A percentile compares a stretch with the other conserved stretches of the same genome.
phyloP scores from a whole-genome alignment of 768 basidiomycete genomes.

The Fomitopsis serialis region DNA sequence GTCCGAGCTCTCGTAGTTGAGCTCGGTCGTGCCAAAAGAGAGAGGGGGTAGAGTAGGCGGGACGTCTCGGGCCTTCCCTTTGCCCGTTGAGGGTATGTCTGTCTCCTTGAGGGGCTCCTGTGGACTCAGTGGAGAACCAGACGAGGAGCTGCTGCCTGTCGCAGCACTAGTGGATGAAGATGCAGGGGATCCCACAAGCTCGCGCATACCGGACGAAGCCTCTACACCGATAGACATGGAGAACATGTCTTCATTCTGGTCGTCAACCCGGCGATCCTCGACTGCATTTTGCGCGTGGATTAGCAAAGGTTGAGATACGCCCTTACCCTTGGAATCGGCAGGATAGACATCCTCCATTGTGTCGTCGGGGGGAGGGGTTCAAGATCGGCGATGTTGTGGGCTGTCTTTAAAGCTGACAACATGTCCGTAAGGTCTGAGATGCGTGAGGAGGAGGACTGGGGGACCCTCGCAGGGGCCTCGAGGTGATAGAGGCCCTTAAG shows the following conservation, averaged over 20 bases:
- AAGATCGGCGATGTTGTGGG: constrained; percentile 3
- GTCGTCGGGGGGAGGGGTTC: constrained; percentile 5
- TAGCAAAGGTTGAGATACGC: constrained; percentile 45
- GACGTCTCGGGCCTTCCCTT: constrained; percentile 48
- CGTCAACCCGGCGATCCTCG: constrained; percentile 5
- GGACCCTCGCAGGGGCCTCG: constrained; percentile 19
- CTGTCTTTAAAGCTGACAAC: constrained; percentile 7
- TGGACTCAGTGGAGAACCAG: not conserved
- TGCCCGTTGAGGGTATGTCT: constrained; percentile 24
- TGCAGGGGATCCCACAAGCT: constrained; percentile 20
- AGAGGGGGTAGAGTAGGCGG: constrained; percentile 66
- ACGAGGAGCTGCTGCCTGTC: not conserved
- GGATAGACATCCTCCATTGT: constrained; percentile 7
- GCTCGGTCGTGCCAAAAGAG: constrained; percentile 49
- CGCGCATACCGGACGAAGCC: constrained; percentile 12
- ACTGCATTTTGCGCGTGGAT: constrained; percentile 28
- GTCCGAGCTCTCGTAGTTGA: constrained; percentile 31
- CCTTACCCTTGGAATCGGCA: constrained; percentile 48
- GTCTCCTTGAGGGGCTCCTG: not conserved
- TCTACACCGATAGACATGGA: constrained; percentile 26
- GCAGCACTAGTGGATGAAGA: constrained; percentile 1
- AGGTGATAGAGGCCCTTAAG: constrained; percentile 15
- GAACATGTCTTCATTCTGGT: constrained; percentile 38
- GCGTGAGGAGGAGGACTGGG: constrained; percentile 6
- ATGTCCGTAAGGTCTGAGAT: not conserved